Conservation (phyloP, 768 basidiomycete genomes). For the Serpula lacrymans region DNA sequence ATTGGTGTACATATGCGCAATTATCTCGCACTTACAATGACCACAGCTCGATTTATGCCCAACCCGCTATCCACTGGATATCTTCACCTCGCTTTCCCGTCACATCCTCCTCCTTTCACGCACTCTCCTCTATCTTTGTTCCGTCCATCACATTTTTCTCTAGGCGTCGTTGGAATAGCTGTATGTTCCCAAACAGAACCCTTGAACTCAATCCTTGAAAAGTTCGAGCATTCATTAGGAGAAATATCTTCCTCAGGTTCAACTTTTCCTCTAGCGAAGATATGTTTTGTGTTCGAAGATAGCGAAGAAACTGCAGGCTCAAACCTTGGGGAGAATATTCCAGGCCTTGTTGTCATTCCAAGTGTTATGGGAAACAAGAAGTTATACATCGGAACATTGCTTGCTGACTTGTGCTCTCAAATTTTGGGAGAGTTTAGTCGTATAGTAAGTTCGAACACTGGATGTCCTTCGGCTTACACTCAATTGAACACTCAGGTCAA, state of each 20-base stretch:
- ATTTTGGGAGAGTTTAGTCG: constrained; percentile 83
- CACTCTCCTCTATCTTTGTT: constrained; percentile 70
- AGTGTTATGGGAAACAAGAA: constrained; percentile 85
- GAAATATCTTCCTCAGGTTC: constrained; percentile 66
- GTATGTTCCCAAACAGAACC: constrained; percentile 57
- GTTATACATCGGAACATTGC: constrained; percentile 80
- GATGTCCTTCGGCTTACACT: too few species aligned
- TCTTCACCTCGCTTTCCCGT: constrained; percentile 76
- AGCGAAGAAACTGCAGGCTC: constrained; percentile 49
- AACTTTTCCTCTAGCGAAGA: constrained; percentile 74
- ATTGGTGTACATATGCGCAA: too few species aligned
- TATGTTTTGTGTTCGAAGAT: constrained; percentile 83
- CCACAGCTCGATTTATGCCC: constrained; percentile 78
- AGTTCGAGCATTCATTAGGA: constrained; percentile 63
- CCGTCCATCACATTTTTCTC: constrained; percentile 75
- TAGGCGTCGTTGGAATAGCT: constrained; percentile 88
- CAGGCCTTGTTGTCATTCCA: constrained; percentile 76
- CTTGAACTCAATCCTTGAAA: constrained; percentile 49
- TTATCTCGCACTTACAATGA: background rate
- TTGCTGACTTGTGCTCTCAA: constrained; percentile 87
- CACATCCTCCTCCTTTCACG: constrained; percentile 69
- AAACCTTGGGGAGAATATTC: constrained; percentile 51
- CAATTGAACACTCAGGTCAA: constrained; percentile 51
- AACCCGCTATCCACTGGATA: constrained; percentile 70
- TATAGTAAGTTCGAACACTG: constrained; percentile 56